Percentiles rank a stretch among this genome's conserved stretches.
Conservation (phyloP, 108 stramenopile species). For the Nitzschia sp. region DNA sequence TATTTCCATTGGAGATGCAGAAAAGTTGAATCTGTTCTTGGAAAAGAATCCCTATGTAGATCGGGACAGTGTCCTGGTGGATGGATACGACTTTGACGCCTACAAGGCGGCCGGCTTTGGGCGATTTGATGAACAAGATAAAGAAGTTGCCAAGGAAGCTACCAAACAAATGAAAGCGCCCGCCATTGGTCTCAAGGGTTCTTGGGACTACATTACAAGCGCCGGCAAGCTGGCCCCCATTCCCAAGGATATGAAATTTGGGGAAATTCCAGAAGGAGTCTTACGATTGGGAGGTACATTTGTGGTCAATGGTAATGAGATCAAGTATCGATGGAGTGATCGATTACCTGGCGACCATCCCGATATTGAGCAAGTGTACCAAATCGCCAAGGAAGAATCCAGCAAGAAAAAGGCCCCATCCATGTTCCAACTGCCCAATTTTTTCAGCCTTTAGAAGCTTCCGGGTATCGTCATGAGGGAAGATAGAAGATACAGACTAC, state of each 20-base stretch:
- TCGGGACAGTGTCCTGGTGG: conserved; percentile 59
- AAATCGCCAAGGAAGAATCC: conserved; percentile 46
- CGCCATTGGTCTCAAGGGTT: conserved; percentile 39
- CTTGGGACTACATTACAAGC: conserved; percentile 58
- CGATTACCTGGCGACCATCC: conserved; percentile 84
- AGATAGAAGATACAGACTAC: too few relatives aligned
- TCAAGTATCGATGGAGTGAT: conserved; percentile 81
- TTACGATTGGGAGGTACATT: conserved; percentile 85
- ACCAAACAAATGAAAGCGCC: conserved; percentile 65
- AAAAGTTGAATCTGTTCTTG: conserved; percentile 69
- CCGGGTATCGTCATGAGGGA: too few relatives aligned
- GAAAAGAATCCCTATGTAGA: conserved; percentile 71
- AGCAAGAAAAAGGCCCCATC: conserved; percentile 11
- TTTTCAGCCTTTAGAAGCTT: neutral
- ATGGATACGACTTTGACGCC: conserved; percentile 68
- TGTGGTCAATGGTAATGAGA: conserved; percentile 69
- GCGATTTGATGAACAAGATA: conserved; percentile 43
- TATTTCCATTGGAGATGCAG: conserved; percentile 72
- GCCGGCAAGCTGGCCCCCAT: conserved; percentile 69
- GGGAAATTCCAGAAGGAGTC: conserved; percentile 84
- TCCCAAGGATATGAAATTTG: conserved; percentile 66
- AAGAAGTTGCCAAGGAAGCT: conserved; percentile 56
- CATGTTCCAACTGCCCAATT: conserved; percentile 1
- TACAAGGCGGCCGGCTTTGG: conserved; percentile 76
- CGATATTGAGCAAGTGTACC: conserved; percentile 58